These are phyloP conservation scores for Dryadomyces sulphureus DNA, from an alignment of 2,329 filamentous ascomycete genomes.

Conservation along the genomic window DNA sequence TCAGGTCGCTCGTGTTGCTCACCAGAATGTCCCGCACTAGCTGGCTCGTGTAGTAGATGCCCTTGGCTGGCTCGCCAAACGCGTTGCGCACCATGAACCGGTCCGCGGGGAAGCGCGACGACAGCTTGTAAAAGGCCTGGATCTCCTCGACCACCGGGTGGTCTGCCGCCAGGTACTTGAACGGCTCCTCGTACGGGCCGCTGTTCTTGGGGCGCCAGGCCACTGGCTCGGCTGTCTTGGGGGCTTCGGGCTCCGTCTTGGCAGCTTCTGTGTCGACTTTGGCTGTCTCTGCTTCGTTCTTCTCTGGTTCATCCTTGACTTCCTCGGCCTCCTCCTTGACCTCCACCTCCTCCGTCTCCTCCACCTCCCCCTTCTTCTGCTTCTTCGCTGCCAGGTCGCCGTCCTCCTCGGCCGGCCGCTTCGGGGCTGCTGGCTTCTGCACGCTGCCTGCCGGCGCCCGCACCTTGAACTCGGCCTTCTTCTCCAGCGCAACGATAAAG, in stretches of 20 bases:
- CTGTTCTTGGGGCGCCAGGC: conserved; percentile 17
- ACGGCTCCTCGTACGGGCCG: conserved; percentile 68
- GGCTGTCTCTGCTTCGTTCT: conserved; percentile 6
- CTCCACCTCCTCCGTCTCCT: conserved; percentile 10
- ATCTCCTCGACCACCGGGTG: conserved; percentile 68
- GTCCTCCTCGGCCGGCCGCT: conserved; percentile 18
- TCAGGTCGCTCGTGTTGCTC: conserved; percentile 72
- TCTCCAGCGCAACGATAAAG: conserved; percentile 92
- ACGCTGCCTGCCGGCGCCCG: conserved; percentile 32
- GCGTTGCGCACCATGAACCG: conserved; percentile 95
- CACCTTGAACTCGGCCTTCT: conserved; percentile 71
- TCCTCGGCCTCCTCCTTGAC: conserved; percentile 1
- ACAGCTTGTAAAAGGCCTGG: conserved; percentile 72
- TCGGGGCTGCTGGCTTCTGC: conserved; percentile 7
- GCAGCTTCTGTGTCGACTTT: conserved; percentile 4
- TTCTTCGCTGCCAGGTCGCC: conserved; percentile 24
- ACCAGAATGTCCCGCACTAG: conserved; percentile 74
- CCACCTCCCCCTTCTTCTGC: conserved; percentile 12
- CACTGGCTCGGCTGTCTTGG: too few relatives aligned
- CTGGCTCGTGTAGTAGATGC: conserved; percentile 87
- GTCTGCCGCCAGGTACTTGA: conserved; percentile 69
- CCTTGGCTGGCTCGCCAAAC: conserved; percentile 73
- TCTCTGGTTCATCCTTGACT: conserved; percentile 9
- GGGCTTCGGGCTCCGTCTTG: conserved; percentile 8
- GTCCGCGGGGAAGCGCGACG: conserved; percentile 70